phyloP scores from a whole-genome alignment of 306 rosid species.

The Clitoria ternatea region DNA sequence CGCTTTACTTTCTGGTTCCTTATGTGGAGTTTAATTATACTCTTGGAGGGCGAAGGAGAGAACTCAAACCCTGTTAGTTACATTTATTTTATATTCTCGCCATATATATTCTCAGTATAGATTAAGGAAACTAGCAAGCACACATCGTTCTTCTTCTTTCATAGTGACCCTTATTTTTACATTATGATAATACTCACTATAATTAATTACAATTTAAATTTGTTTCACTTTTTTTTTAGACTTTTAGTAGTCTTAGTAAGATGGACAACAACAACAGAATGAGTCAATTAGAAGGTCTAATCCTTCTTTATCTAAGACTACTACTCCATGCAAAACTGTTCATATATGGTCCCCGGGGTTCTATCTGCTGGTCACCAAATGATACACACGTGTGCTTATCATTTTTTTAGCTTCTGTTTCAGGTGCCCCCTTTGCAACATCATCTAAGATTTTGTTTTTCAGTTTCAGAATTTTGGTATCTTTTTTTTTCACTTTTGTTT shows the following conservation, averaged over 20 bases:
- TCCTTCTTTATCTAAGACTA: background rate
- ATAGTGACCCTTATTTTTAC: constrained; percentile 4
- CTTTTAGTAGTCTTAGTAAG: background rate
- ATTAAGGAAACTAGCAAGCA: constrained; percentile 19
- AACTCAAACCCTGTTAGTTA: background rate
- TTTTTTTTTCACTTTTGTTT: background rate
- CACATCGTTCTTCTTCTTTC: constrained; percentile 15
- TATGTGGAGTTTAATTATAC: constrained; percentile 8
- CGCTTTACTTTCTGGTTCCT: background rate
- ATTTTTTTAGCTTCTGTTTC: constrained; percentile 40
- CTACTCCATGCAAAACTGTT: constrained; percentile 21
- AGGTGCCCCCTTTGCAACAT: constrained; percentile 33
- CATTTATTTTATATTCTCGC: background rate
- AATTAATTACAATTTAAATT: background rate
- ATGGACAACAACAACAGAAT: constrained; percentile 8
- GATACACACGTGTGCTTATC: constrained; percentile 55
- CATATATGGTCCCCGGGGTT: constrained; percentile 46
- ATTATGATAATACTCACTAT: constrained; percentile 13
- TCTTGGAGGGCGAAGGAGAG: constrained; percentile 13
- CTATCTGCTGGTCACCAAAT: constrained; percentile 22
- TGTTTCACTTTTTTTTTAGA: background rate
- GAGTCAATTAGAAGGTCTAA: constrained; percentile 18
- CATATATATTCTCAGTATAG: background rate
- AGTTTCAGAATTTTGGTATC: constrained; percentile 27
- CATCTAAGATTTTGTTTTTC: constrained; percentile 23